Percentiles rank a stretch among this genome's conserved stretches.
These are phyloP conservation scores for Naganishia antarctica DNA, from an alignment of 768 basidiomycete genomes.

Conservation along the genomic window DNA sequence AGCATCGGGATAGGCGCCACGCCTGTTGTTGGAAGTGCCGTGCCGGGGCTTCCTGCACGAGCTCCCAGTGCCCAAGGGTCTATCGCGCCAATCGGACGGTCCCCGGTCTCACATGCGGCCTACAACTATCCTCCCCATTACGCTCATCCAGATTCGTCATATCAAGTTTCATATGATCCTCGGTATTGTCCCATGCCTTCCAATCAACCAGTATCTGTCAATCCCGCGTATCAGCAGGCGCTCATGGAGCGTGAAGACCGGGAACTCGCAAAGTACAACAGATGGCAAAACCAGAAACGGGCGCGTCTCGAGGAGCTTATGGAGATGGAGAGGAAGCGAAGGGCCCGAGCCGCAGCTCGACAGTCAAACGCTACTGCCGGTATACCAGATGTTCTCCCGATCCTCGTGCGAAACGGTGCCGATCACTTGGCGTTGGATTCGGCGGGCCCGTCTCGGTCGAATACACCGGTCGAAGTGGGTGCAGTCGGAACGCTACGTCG, in stretches of 20 bases:
- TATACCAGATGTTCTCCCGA: neutral
- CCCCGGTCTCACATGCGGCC: neutral
- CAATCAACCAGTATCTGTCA: neutral
- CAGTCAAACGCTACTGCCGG: neutral
- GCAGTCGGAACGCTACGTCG: neutral
- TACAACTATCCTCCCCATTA: neutral
- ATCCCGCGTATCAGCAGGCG: neutral
- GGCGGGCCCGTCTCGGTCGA: neutral
- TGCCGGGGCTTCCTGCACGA: neutral
- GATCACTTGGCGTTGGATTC: conserved; percentile 7
- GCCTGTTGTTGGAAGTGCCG: neutral
- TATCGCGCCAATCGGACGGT: neutral
- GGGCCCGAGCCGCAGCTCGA: neutral
- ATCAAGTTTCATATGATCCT: neutral
- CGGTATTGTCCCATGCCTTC: neutral
- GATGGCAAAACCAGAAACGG: conserved; percentile 18
- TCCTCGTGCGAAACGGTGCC: neutral
- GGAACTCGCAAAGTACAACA: neutral
- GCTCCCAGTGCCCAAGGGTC: neutral
- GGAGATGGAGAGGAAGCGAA: conserved; percentile 7
- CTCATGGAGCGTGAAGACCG: neutral
- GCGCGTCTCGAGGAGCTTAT: conserved; percentile 17
- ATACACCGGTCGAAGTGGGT: conserved; percentile 6
- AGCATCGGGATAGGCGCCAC: neutral
- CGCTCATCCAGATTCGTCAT: neutral